Evolutionary conservation across 2,329 filamentous ascomycete species (phyloP), one percentile per base, ranked within the genome.

Genomic region (Stemphylium lycopersici): DNA sequence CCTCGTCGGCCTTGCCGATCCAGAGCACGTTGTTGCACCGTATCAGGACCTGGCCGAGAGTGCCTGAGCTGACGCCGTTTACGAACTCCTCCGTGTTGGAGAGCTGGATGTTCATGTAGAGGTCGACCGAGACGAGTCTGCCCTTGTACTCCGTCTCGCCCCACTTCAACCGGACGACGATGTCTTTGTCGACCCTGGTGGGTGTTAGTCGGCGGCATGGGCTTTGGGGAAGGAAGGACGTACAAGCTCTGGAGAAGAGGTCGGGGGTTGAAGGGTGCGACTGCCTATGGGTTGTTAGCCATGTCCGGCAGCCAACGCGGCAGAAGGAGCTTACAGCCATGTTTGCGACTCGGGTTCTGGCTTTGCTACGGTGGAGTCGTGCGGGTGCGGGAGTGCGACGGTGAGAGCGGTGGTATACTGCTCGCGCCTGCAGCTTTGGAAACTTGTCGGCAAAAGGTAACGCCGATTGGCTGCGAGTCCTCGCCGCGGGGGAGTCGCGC

Each of bases 41-140:
- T 71, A 99, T 98, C 69, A 99, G 78, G 40, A 99, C 93, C 78
- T 96, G 90, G 6, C 95, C 95, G 63, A 99, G 79, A 43, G 86
- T 86, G 52, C 92, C 93, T 32, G 89, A 91, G 75, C 87, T 88
- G 83, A 96, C 90, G 66, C 91, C 89, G 73, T 92, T 87, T 71
- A 96, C 90, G 78, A 89, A 97, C 78, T 99, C 95, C 79, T 96
- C 90, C 46, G 93, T 93, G 69, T 89, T 88, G 63, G 88, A 87
- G 61, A 99, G 85, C 80, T 98, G 92, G 62, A 99, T 87, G 81
- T 99, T 99, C 93, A 99, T 98, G 82, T 99, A 99, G 73, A 90
- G 92, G 80, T 99, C 95, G 72, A 96, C 90, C 69, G 90, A 93
- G 72, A 96, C 90, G 59, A 99, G 86, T 63, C 86, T 86, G 75